Percentiles rank a stretch among this genome's conserved stretches.
phyloP scores from a whole-genome alignment of 1,139 yeast species.

The Geotrichum restrictum region DNA sequence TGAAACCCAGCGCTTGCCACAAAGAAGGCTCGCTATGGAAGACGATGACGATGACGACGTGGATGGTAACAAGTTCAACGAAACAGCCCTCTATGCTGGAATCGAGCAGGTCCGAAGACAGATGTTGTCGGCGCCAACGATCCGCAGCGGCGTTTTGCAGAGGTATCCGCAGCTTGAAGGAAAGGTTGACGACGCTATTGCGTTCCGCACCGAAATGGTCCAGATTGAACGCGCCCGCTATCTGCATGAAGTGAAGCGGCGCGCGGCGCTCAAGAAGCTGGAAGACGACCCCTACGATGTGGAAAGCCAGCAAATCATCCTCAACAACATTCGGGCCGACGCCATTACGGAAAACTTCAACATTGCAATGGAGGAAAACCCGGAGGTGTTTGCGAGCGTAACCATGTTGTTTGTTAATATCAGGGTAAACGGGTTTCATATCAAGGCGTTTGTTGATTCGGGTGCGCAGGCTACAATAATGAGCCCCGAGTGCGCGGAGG shows the following conservation, averaged over 20 bases:
- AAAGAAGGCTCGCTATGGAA: no score
- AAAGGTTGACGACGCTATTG: slow-evolving; percentile 50
- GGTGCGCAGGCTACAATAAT: slow-evolving; percentile 92
- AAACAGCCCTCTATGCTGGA: slow-evolving; percentile 26
- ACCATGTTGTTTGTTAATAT: slow-evolving; percentile 78
- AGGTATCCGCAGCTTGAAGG: slow-evolving; percentile 39
- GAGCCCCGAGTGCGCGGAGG: slow-evolving; percentile 70
- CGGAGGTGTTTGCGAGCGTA: slow-evolving; percentile 81
- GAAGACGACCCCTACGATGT: slow-evolving; percentile 69
- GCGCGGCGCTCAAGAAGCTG: slow-evolving; percentile 50
- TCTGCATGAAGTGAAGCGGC: slow-evolving; percentile 36
- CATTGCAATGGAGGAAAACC: slow-evolving; percentile 79
- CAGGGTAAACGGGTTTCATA: slow-evolving; percentile 70
- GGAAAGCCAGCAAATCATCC: slow-evolving; percentile 61
- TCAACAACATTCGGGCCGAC: slow-evolving; percentile 66
- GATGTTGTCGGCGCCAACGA: slow-evolving; percentile 36
- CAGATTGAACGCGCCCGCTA: slow-evolving; percentile 37
- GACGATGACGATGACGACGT: slow-evolving; percentile 7
- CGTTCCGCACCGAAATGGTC: slow-evolving; percentile 50
- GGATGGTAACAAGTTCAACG: slow-evolving; percentile 12
- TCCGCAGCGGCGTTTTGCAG: slow-evolving; percentile 36
- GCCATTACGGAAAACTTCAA: slow-evolving; percentile 75
- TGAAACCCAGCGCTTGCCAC: slow-evolving; percentile 23
- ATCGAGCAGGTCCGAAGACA: slow-evolving; percentile 39
- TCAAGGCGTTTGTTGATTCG: slow-evolving; percentile 91